A percentile compares a stretch with the other conserved stretches of the same genome.
These are phyloP conservation scores for Phylloporus scabripes DNA, from an alignment of 768 basidiomycete species.

Conservation along the genomic window DNA sequence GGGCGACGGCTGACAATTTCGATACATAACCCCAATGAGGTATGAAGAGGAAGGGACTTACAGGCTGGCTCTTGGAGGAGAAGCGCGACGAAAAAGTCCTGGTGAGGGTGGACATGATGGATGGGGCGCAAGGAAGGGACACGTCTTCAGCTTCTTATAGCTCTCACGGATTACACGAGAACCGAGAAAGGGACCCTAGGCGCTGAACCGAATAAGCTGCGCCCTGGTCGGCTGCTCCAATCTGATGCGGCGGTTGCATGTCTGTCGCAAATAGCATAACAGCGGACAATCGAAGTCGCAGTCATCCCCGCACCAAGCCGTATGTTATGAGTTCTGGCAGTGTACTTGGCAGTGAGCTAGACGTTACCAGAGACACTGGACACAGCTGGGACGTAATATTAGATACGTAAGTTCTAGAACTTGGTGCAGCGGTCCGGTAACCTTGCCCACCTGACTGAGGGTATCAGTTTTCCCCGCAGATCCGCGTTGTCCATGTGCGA, in stretches of 20 bases:
- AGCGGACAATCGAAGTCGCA: neutral
- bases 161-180: neutral
- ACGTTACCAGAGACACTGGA: neutral
- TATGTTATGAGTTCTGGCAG: neutral
- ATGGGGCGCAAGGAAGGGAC: constrained; percentile 1
- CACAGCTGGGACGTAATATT: too few relatives aligned
- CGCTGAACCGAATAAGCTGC: constrained; percentile 23
- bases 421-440: neutral
- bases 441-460: neutral
- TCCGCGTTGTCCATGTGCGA: too few relatives aligned
- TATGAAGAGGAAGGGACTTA: constrained; percentile 7
- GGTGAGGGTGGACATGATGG: constrained; percentile 25
- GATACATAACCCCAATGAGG: neutral
- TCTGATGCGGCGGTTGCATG: constrained; percentile 2
- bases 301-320: neutral
- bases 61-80: constrained; percentile 23
- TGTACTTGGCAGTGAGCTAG: neutral
- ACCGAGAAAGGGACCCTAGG: constrained; percentile 17
- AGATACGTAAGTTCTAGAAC: too few relatives aligned
- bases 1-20: constrained; percentile 13
- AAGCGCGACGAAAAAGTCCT: constrained; percentile 29
- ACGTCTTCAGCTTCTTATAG: constrained; percentile 24
- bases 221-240: neutral
- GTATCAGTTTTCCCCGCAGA: too few relatives aligned
- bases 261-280: neutral